These are phyloP conservation scores for Rosa persica DNA, from an alignment of 306 rosid genomes.

Conservation along the genomic window DNA sequence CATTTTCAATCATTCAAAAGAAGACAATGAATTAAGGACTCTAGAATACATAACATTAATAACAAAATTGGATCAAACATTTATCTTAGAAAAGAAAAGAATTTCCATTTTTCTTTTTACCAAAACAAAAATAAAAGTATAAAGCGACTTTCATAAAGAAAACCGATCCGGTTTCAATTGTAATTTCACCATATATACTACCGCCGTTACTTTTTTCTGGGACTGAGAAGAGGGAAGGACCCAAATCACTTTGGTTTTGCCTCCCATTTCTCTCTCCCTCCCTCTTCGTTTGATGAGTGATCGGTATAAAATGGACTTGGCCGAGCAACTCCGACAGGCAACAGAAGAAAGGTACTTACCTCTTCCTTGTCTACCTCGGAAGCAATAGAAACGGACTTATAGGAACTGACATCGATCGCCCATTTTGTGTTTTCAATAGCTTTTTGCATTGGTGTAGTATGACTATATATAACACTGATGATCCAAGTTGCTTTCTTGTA, in stretches of 20 bases:
- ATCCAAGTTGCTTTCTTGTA: neutral
- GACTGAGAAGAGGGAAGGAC: neutral
- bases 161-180: too few species aligned
- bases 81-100: too few species aligned
- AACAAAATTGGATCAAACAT: too few species aligned
- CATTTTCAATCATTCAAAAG: too few species aligned
- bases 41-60: too few species aligned
- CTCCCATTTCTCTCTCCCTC: neutral
- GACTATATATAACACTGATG: neutral
- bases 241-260: too few species aligned
- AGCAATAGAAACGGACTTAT: neutral
- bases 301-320: neutral
- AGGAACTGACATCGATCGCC: neutral
- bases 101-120: too few species aligned
- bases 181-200: too few species aligned
- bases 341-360: neutral
- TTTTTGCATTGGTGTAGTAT: neutral
- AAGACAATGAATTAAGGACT: too few species aligned
- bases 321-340: slow-evolving; percentile 4
- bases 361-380: neutral
- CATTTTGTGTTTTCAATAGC: neutral
- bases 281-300: neutral
- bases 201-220: neutral
- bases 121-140: too few species aligned
- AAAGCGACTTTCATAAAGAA: too few species aligned